Conservation (phyloP, 345 rosid genomes). For the Salix purpurea region DNA sequence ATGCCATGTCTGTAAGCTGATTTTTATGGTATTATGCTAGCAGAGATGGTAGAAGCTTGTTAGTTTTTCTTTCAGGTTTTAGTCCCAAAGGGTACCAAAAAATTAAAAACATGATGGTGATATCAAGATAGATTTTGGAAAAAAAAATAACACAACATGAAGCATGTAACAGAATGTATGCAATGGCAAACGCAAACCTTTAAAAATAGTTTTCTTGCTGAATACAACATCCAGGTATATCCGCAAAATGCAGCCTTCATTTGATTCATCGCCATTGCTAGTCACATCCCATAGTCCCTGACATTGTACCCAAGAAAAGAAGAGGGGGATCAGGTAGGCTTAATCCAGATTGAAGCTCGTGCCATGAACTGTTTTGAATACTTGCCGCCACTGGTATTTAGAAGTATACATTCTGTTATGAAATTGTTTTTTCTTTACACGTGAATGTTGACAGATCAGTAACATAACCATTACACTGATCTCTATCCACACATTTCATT, state of each 20-base stretch:
- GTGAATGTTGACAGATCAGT: no score
- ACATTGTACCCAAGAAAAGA: slow-evolving; percentile 5
- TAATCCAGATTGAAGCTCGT: not conserved
- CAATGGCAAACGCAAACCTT: slow-evolving; percentile 46
- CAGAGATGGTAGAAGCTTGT: not conserved
- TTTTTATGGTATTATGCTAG: no score
- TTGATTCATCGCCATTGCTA: slow-evolving; percentile 44
- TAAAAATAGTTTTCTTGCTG: slow-evolving; percentile 82
- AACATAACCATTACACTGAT: not conserved
- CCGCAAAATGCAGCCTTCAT: slow-evolving; percentile 60
- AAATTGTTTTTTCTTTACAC: not conserved
- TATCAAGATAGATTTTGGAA: not conserved
- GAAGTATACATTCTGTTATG: not conserved
- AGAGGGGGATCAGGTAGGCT: not conserved
- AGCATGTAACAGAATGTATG: not conserved
- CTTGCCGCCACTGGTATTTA: not conserved
- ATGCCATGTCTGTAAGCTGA: not conserved
- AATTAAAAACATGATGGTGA: not conserved
- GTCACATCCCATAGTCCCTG: slow-evolving; percentile 84
- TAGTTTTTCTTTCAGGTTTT: not conserved
- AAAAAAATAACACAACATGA: not conserved
- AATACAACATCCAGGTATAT: slow-evolving; percentile 76
- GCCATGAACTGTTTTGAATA: not conserved
- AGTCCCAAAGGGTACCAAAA: not conserved
- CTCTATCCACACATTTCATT: not conserved